phyloP scores from a whole-genome alignment of 805 yeast species.

The Ogataea trehalophila region DNA sequence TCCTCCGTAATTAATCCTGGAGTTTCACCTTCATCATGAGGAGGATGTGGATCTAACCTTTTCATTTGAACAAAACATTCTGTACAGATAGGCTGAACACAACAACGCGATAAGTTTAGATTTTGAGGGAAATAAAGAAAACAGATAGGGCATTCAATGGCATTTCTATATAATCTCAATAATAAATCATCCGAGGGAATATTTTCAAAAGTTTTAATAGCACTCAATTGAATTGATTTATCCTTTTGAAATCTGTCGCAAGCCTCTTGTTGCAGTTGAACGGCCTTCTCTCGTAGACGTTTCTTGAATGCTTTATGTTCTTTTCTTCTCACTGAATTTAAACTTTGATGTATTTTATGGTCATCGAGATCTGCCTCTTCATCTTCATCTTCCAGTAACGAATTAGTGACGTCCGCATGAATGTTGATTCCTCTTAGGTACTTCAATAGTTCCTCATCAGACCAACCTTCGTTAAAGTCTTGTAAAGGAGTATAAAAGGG shows the following conservation, averaged over 20 bases:
- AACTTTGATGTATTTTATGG: conserved; percentile 50
- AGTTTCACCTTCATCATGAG: conserved; percentile 55
- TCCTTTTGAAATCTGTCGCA: conserved; percentile 30
- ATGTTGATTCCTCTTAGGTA: conserved; percentile 46
- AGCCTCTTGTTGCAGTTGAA: conserved; percentile 33
- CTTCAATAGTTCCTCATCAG: conserved; percentile 59
- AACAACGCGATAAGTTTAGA: conserved; percentile 79
- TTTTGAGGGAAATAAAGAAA: conserved; percentile 78
- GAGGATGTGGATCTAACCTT: conserved; percentile 88
- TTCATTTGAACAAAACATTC: conserved; percentile 97
- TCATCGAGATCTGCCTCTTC: conserved; percentile 60
- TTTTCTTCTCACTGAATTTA: conserved; percentile 41
- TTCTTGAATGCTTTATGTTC: conserved; percentile 41
- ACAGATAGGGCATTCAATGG: conserved; percentile 91
- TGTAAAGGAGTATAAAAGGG: conserved; percentile 91
- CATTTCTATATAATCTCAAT: conserved; percentile 57
- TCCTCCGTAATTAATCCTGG: conserved; percentile 15
- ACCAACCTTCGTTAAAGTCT: conserved; percentile 70
- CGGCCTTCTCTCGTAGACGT: conserved; percentile 36
- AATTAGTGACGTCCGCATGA: conserved; percentile 44
- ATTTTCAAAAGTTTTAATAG: conserved; percentile 25
- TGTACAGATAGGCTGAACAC: conserved; percentile 89
- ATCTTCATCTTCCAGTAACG: conserved; percentile 35
- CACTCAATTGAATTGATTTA: conserved; percentile 20
- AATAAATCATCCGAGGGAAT: conserved; percentile 43